Evolutionary conservation across 495 filamentous ascomycete species (phyloP), one percentile per base, ranked within the genome.

Genomic region (Aspergillus haitiensis): DNA sequence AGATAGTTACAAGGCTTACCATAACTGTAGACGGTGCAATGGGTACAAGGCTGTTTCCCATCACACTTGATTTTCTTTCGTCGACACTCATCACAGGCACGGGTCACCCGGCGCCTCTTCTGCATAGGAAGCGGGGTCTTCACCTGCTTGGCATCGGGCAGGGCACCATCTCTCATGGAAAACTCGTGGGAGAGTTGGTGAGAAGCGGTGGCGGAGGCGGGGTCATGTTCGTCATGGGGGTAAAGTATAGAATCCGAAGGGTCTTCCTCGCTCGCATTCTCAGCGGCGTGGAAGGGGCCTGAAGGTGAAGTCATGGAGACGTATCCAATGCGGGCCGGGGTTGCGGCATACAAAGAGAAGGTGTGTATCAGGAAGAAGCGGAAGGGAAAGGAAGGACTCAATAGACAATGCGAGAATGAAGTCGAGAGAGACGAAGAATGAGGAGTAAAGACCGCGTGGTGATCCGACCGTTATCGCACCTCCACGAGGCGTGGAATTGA

Each of bases 11-110:
- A 31, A 1, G n/a, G 46, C 84, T 74, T 83, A 98, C 94, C 94
- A 79, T 98, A 98, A 73, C 90, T 96, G 74, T 98, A 98, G 39
- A 97, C 91, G 7, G 92, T 95, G 75, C 94, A 98, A 72, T 97
- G 94, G 2, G 94, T 96, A 73, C 94, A 98, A 8, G 94, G 95
- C 72, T 97, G 92, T 75, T 96, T 96, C 58, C 94, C 94, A 69
- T 97, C 93, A 67, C 93, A 98, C 73, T 97, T 98, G 72, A 98
- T 97, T 74, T 98, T 98, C 75, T 98, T 98, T 64, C 94, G 81
- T 49, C 94, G 84, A 69, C 93, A 98, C 70, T 98, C 95, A 70
- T 98, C 94, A 78, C 93, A 97, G 15, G 93, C 93, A 56, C 93
- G 81, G 42, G 92, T 96, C 33, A 97, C 93, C 68, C 93, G 80